A percentile compares a stretch with the other conserved stretches of the same genome.
phyloP scores from a whole-genome alignment of 345 rosid species.

The Clarkia xantiana region DNA sequence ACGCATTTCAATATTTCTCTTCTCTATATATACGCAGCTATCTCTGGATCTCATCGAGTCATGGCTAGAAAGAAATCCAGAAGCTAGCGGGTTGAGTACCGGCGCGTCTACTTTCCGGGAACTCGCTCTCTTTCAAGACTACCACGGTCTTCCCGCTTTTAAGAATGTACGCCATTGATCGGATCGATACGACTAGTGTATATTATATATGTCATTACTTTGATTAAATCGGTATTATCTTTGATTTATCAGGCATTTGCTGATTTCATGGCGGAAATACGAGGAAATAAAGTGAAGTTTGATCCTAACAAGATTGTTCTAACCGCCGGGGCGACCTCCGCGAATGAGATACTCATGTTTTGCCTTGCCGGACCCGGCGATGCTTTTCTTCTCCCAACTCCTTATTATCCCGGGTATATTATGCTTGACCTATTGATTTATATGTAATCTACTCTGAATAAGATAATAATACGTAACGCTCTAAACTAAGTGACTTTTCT shows the following conservation, averaged over 20 bases:
- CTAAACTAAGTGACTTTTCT: too few relatives aligned
- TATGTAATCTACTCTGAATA: too few relatives aligned
- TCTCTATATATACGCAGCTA: conserved; percentile 27
- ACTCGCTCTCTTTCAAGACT: conserved; percentile 84
- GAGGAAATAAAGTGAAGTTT: conserved; percentile 60
- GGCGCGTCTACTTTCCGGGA: conserved; percentile 46
- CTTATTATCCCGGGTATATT: conserved; percentile 77
- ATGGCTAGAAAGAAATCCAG: conserved; percentile 56
- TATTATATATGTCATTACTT: too few relatives aligned
- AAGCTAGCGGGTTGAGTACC: conserved; percentile 31
- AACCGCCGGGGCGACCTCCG: conserved; percentile 86
- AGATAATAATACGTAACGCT: too few relatives aligned
- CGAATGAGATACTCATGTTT: conserved; percentile 81
- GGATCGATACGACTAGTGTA: background rate
- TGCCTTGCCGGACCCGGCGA: conserved; percentile 79
- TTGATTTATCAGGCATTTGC: conserved; percentile 35
- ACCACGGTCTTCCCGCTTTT: conserved; percentile 64
- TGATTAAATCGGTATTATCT: background rate
- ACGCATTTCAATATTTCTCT: background rate
- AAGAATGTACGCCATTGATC: conserved; percentile 28
- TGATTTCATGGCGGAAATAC: conserved; percentile 44
- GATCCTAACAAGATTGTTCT: conserved; percentile 54
- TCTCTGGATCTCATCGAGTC: conserved; percentile 57
- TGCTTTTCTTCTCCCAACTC: conserved; percentile 82
- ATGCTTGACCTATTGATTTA: background rate